Base-by-base conservation (phyloP, 768 basidiomycete species). In the Xerocomellus amylosporus region DNA sequence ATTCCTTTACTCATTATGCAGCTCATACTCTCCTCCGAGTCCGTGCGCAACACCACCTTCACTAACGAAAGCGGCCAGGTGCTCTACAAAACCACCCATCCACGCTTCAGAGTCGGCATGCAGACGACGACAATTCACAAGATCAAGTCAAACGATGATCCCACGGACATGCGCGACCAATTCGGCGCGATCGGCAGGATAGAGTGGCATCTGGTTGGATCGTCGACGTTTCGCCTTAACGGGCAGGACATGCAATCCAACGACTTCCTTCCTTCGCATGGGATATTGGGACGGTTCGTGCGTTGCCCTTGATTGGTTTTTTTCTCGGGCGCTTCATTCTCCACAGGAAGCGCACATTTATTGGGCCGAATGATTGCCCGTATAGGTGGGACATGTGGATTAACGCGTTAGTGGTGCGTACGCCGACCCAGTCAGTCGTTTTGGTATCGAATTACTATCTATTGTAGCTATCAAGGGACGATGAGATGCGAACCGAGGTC, bases 151-250 rank as follows among this genome's bases (percentile, higher is more conserved):
- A 70, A 63, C 49, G 44, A 58, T 3, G 57, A 62, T 20, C 60
- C 49, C 0, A 36, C 33, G 48, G 65, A 68, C 34, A 64, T 68
- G 63, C 61, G 22, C 5, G 70, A 72, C 52, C 64, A 65, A 1
- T 72, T 73, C 50, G 65, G 62, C 0, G 50, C 47, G 3, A 60
- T 76, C 5, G 76, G 67, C 8, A 55, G 67, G 48, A 73, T 77
- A 1, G 66, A 74, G 13, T 75, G 73, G 69, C 66, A 60, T n/a
- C 1, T 61, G 0, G 31, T 73, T 5, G 60, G 61, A 15, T 65
- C 73, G 0, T 67, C 72, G 5, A 65, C 55, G 28, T 58, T 77
- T 33, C 63, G 61, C 2, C 68, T 72, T 31, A 55, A 64, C 6
- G 72, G 64, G 2, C 40, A 54, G 14, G 66, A 65, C 17, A 53